Conservation (phyloP, 169 alveolate species). For the Eimeria falciformis region DNA sequence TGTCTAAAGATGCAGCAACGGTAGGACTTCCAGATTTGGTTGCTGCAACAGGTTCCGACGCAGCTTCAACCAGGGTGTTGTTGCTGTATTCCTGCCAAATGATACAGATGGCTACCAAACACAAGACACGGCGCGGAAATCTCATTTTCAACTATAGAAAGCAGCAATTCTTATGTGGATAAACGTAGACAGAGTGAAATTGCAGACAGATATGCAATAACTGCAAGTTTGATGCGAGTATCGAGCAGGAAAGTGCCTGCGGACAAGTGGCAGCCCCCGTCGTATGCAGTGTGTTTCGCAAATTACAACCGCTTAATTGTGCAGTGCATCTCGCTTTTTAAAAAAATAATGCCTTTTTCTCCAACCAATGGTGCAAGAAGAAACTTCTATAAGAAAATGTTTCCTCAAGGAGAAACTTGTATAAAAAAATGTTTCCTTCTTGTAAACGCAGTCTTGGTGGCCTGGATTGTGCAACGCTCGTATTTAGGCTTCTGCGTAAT, state of each 20-base stretch:
- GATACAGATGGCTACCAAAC: slow-evolving; percentile 38
- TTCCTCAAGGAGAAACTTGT: too few species aligned
- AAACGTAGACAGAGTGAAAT: not conserved
- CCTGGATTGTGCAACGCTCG: too few species aligned
- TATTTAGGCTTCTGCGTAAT: too few species aligned
- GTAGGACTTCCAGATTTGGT: slow-evolving; percentile 49
- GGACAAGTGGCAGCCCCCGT: not conserved
- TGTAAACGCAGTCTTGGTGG: too few species aligned
- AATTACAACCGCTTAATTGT: too few species aligned
- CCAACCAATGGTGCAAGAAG: too few species aligned
- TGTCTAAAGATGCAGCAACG: not conserved
- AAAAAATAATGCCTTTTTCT: too few species aligned
- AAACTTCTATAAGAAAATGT: too few species aligned
- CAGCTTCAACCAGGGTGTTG: not conserved
- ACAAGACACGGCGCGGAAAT: slow-evolving; percentile 37
- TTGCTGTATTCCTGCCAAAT: slow-evolving; percentile 33
- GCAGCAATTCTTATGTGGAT: not conserved
- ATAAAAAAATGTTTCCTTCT: too few species aligned
- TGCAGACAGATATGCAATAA: slow-evolving; percentile 7
- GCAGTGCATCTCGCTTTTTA: too few species aligned
- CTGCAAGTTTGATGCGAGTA: slow-evolving; percentile 6
- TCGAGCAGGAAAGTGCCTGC: slow-evolving; percentile 46
- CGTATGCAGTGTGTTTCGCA: too few species aligned
- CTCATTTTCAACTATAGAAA: slow-evolving; percentile 16
- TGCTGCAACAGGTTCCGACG: slow-evolving; percentile 47